Evolutionary conservation across 768 basidiomycete species (phyloP), one percentile per base, ranked within the genome.

Genomic region (Arthromyces matolae): DNA sequence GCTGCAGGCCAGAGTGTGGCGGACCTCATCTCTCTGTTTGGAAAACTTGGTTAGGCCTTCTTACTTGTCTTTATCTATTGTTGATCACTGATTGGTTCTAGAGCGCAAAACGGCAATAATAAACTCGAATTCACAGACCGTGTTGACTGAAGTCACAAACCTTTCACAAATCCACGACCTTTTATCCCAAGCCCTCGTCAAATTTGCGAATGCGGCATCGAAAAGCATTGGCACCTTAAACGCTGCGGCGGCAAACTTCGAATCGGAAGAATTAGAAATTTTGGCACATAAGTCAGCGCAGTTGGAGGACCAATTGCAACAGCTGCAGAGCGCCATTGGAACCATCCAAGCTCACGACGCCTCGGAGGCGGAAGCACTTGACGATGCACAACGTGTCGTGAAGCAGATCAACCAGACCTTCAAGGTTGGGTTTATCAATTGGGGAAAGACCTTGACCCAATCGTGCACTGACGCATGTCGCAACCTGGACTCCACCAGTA

Each of bases 21-120:
- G 7, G 89, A 96, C 60, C 72, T 94, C 29, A 65, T 60, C 13
- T 79, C 80, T 0, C 67, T 94, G 19, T 90, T 92, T 53, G 81
- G 81, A 34, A 96, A 95, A 67, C 78, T 96, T 37, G 87, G 93
- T 93, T 59, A 59, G 80, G 58, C 16, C 7, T 23, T 51, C 22
- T 10, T 24, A 14, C 14, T 12, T 37, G 24, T 37, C n/a, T 16
- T 38, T 10, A 20, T 23, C 14, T 9, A 35, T 25, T 12, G 48
- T 23, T 61, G 34, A 64, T 43, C 23, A 27, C 45, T 32, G 25
- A 52, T 40, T 25, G 5, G 35, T 35, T 39, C 12, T 28, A 94
- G 93, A 89, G 33, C 86, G 93, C 49, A 93, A 89, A 60, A 70
- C 80, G 25, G 68, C 69, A 19, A 72, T 81, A 9, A 74, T 92